Conservation (phyloP, 2,329 filamentous ascomycete species). For the Colletotrichum sp. region DNA sequence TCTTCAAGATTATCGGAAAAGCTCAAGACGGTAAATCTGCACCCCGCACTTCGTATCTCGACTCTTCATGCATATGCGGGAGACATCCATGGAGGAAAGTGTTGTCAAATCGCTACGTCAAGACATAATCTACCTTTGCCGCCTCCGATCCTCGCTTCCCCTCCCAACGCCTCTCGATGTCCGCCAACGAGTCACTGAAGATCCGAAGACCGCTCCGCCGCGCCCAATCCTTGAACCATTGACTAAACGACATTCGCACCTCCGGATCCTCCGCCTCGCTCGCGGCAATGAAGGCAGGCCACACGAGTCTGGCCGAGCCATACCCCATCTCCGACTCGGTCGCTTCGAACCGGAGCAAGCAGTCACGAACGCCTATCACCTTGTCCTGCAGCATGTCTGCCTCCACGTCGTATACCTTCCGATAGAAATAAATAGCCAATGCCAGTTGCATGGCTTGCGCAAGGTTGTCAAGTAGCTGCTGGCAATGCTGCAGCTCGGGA, state of each 20-base stretch:
- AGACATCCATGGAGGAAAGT: not conserved
- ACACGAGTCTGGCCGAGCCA: slow-evolving; percentile 35
- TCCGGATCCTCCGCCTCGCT: slow-evolving; percentile 36
- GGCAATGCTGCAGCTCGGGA: not conserved
- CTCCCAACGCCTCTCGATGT: slow-evolving; percentile 34
- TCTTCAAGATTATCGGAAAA: not conserved
- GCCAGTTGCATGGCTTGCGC: slow-evolving; percentile 38
- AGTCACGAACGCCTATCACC: slow-evolving; percentile 34
- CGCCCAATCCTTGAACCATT: slow-evolving; percentile 35
- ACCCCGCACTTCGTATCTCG: not conserved
- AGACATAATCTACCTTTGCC: not conserved
- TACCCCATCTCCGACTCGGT: slow-evolving; percentile 25
- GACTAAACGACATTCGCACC: slow-evolving; percentile 33
- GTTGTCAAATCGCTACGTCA: not conserved
- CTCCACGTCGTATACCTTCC: slow-evolving; percentile 41
- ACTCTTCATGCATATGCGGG: not conserved
- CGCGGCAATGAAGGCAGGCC: slow-evolving; percentile 43
- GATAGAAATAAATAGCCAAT: slow-evolving; percentile 42
- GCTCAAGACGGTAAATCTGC: not conserved
- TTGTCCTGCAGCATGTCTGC: slow-evolving; percentile 36
- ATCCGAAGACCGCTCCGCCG: slow-evolving; percentile 34
- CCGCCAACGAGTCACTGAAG: slow-evolving; percentile 29
- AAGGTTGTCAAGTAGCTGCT: slow-evolving; percentile 30
- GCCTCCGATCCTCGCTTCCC: slow-evolving; percentile 21
- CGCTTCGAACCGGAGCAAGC: slow-evolving; percentile 31